Conservation (phyloP, 192 early-diverging fungal genomes). For the Coemansia sp. region DNA sequence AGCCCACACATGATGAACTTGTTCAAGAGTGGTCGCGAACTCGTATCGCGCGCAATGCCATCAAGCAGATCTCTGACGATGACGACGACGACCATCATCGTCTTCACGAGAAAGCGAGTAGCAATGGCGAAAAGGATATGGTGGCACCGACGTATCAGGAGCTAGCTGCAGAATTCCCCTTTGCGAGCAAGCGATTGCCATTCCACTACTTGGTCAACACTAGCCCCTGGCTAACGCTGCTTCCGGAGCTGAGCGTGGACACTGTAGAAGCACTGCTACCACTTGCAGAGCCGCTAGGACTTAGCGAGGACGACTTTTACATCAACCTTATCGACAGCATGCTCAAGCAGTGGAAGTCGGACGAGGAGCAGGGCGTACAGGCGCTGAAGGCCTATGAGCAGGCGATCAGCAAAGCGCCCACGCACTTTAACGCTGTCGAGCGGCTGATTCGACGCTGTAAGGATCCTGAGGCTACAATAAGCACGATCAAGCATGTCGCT, state of each 20-base stretch:
- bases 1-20: slow-evolving; percentile 59
- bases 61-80: slow-evolving; percentile 8
- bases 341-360: slow-evolving; percentile 38
- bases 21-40: slow-evolving; percentile 35
- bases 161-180: slow-evolving; percentile 36
- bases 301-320: slow-evolving; percentile 67
- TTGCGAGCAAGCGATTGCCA: slow-evolving; percentile 58
- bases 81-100: not conserved
- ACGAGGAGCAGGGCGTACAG: not conserved
- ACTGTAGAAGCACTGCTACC: slow-evolving; percentile 61
- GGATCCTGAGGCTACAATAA: slow-evolving; percentile 57
- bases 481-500: slow-evolving; percentile 59
- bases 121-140: not conserved
- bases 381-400: slow-evolving; percentile 16
- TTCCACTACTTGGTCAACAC: slow-evolving; percentile 61
- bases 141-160: slow-evolving; percentile 9
- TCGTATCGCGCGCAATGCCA: slow-evolving; percentile 11
- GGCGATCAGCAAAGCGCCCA: slow-evolving; percentile 30
- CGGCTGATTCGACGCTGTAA: slow-evolving; percentile 59
- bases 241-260: slow-evolving; percentile 58
- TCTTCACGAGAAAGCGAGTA: not conserved
- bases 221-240: slow-evolving; percentile 57
- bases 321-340: slow-evolving; percentile 62
- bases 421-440: slow-evolving; percentile 59
- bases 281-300: slow-evolving; percentile 57